phyloP scores from a whole-genome alignment of 257 asterid species.

The Gardenia jasminoides region DNA sequence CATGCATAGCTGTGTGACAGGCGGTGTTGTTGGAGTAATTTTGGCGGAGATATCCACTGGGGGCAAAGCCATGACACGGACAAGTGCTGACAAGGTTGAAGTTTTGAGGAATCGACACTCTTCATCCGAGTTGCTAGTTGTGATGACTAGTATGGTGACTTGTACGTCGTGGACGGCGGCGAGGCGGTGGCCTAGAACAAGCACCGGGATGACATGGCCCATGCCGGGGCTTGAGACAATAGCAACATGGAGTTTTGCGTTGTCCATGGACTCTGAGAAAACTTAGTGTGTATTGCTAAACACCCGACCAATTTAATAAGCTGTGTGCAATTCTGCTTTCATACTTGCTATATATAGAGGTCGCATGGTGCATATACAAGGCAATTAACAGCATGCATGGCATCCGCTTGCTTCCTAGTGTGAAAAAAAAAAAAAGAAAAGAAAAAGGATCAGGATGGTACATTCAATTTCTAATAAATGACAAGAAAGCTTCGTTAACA shows the following conservation, averaged over 20 bases:
- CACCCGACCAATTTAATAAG: too few species aligned
- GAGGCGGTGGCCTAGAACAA: slow-evolving; percentile 22
- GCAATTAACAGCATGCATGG: too few species aligned
- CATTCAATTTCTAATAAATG: too few species aligned
- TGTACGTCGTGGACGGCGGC: slow-evolving; percentile 11
- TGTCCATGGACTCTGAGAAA: background rate
- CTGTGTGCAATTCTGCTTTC: too few species aligned
- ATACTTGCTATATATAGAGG: too few species aligned
- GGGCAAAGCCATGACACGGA: slow-evolving; percentile 10
- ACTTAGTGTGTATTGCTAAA: too few species aligned
- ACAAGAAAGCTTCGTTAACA: too few species aligned
- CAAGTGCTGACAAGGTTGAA: background rate
- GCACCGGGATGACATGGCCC: slow-evolving; percentile 24
- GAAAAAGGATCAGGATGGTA: too few species aligned
- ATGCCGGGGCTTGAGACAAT: slow-evolving; percentile 27
- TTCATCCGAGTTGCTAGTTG: background rate
- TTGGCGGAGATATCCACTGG: slow-evolving; percentile 9
- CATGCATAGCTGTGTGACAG: slow-evolving; percentile 11
- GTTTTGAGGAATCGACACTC: slow-evolving; percentile 11
- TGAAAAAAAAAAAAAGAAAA: too few species aligned
- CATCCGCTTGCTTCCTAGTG: too few species aligned
- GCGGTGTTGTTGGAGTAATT: background rate
- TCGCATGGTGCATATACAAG: too few species aligned
- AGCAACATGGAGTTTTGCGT: slow-evolving; percentile 25
- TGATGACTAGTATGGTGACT: slow-evolving; percentile 23